Evolutionary conservation across 495 filamentous ascomycete genomes (phyloP).

Genomic region (Penicillium fimorum): DNA sequence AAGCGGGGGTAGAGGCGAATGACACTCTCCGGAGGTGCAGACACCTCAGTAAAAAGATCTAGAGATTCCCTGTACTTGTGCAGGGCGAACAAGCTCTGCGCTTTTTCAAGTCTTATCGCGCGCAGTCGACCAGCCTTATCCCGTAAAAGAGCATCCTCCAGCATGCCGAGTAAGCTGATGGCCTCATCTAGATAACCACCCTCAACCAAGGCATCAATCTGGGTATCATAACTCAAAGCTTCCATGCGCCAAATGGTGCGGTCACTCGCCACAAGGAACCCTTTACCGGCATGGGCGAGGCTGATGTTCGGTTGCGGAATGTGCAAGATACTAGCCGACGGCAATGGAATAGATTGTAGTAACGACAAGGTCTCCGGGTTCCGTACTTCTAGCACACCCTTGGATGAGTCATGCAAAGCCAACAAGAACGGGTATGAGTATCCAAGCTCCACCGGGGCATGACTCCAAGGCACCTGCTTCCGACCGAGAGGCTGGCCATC

Average conservation of each 20-base stretch:
- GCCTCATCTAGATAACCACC: slow-evolving; percentile 84
- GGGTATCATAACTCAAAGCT: slow-evolving; percentile 86
- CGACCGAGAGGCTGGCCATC: slow-evolving; percentile 80
- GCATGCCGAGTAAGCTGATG: slow-evolving; percentile 79
- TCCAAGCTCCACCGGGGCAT: slow-evolving; percentile 83
- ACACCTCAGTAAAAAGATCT: slow-evolving; percentile 85
- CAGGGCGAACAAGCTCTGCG: slow-evolving; percentile 75
- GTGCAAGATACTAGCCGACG: slow-evolving; percentile 77
- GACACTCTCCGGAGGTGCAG: slow-evolving; percentile 85
- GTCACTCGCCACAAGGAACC: slow-evolving; percentile 87
- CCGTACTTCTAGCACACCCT: slow-evolving; percentile 83
- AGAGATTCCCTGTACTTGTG: slow-evolving; percentile 85
- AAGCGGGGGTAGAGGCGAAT: slow-evolving; percentile 78
- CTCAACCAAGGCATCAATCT: slow-evolving; percentile 80
- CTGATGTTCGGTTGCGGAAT: slow-evolving; percentile 94
- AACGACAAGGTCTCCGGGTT: slow-evolving; percentile 90
- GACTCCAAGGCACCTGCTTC: slow-evolving; percentile 85
- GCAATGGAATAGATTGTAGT: slow-evolving; percentile 78
- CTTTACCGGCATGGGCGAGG: slow-evolving; percentile 89
- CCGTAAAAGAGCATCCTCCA: slow-evolving; percentile 86
- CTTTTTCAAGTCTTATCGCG: slow-evolving; percentile 86
- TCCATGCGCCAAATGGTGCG: slow-evolving; percentile 93
- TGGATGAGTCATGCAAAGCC: slow-evolving; percentile 76
- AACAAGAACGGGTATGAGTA: slow-evolving; percentile 96
- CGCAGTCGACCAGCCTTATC: slow-evolving; percentile 79